Evolutionary conservation across 2,329 filamentous ascomycete species (phyloP).

Genomic region (Pleurostoma richardsiae): DNA sequence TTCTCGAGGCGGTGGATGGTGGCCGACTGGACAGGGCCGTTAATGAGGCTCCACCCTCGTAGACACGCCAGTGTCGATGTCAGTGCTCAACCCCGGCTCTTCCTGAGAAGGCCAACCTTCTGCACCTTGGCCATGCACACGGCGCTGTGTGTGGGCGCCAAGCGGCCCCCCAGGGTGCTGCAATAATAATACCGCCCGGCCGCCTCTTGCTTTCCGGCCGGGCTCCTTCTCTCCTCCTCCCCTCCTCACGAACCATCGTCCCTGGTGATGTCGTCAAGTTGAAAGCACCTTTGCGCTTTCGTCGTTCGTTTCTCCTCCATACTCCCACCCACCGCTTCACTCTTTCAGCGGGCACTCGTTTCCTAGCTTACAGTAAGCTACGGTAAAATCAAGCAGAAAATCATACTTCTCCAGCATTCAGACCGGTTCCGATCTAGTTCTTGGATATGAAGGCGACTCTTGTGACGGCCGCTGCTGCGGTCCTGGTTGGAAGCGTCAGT

Average conservation of each 20-base stretch:
- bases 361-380: constrained; percentile 3
- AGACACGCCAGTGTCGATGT: not conserved
- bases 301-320: constrained; percentile 40
- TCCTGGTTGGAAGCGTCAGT: constrained; percentile 49
- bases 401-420: constrained; percentile 9
- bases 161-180: constrained; percentile 12
- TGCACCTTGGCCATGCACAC: no score
- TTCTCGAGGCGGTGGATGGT: no score
- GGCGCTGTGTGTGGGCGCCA: not conserved
- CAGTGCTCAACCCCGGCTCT: not conserved
- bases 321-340: constrained; percentile 65
- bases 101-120: no score
- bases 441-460: constrained; percentile 70
- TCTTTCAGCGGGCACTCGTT: constrained; percentile 85
- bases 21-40: not conserved
- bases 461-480: constrained; percentile 60
- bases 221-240: constrained; percentile 26
- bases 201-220: constrained; percentile 23
- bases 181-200: constrained; percentile 38
- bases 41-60: no score
- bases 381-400: not conserved
- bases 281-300: constrained; percentile 42
- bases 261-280: constrained; percentile 49
- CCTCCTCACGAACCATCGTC: constrained; percentile 36
- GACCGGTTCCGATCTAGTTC: constrained; percentile 14